Evolutionary conservation across 768 basidiomycete genomes (phyloP).

Genomic region (Cystofilobasidium bisporidii): DNA sequence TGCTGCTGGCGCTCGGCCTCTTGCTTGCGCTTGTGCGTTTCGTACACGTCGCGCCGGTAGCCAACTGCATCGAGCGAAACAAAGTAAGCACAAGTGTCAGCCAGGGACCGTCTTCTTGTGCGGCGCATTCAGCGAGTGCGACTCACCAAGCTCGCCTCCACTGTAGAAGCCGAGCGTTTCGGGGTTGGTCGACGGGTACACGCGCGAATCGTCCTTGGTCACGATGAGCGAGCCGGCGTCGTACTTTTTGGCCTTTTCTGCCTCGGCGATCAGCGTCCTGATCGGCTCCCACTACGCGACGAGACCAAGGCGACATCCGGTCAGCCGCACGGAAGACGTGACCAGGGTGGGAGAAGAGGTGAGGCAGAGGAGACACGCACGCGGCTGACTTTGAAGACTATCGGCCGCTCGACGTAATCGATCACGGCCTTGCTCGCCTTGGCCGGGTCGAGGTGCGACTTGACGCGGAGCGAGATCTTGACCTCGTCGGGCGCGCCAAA

Average conservation of each 20-base stretch:
- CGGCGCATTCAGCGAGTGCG: neutral
- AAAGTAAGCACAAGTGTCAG: neutral
- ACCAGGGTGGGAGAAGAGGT: neutral
- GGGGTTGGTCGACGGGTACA: slow-evolving; percentile 3
- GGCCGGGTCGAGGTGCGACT: neutral
- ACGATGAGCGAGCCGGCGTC: neutral
- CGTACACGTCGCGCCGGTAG: neutral
- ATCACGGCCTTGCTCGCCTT: neutral
- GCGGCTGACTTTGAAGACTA: neutral
- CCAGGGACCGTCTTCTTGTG: neutral
- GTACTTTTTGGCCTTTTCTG: neutral
- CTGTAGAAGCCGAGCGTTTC: neutral
- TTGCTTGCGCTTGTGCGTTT: neutral
- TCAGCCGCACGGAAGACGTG: no score
- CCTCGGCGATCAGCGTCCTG: neutral
- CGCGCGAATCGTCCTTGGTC: slow-evolving; percentile 1
- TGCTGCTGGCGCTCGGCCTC: neutral
- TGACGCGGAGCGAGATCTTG: neutral
- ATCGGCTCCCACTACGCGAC: neutral
- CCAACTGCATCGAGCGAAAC: neutral
- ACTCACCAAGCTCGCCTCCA: neutral
- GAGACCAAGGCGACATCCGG: no score
- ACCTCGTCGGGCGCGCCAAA: neutral
- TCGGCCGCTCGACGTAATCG: neutral
- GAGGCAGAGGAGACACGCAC: neutral